Base-by-base conservation (phyloP, 352 stramenopile species). In the Blastocystis sp. region DNA sequence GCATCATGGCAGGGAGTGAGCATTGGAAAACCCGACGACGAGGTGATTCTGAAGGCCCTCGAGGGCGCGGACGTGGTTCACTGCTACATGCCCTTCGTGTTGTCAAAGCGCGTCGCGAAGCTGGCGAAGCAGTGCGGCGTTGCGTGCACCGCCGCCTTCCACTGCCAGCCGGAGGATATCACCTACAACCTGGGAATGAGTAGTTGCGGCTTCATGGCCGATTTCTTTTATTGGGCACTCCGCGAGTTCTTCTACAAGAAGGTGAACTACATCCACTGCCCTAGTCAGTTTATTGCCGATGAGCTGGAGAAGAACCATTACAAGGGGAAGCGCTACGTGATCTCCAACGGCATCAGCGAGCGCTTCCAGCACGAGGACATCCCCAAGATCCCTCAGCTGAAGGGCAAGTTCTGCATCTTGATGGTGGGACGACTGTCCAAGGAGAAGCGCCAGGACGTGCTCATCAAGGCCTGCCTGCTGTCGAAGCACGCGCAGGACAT, bases 361-460 rank as follows among this genome's bases (percentile, higher is more conserved):
- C 42, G 38, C 21, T 88, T 88, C 38, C 19, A 88, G 64, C 78
- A 11, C 2, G 40, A 42, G 34, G 19, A 38, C n/a, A 57, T 88
- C 3, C 14, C 19, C 40, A 88, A 79, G 60, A 28, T 79, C 34
- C 64, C 64, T n/a, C 52, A 74, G 57, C 38, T 76, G 78, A 88
- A 88, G 65, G 54, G 54, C 24, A 88, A 88, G 78, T 88, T 88
- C 52, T 76, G 64, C 38, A 76, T 88, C 66, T 7, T 88, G n/a
- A 79, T 79, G 68, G 78, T 88, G 28, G 78, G 78, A 59, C 78
- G 78, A 54, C 34, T 88, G 24, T 88, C 78, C 14, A 88, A 88
- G 40, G 78, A 88, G 60, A 88, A 88, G 68, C 78, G 78, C 48
- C 78, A 88, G 60, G 78, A 88, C 38, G 68, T 88, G n/a, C 61